A percentile compares a stretch with the other conserved stretches of the same genome.
Conservation (phyloP, 2,329 filamentous ascomycete species). For the Fusarium scirpi region DNA sequence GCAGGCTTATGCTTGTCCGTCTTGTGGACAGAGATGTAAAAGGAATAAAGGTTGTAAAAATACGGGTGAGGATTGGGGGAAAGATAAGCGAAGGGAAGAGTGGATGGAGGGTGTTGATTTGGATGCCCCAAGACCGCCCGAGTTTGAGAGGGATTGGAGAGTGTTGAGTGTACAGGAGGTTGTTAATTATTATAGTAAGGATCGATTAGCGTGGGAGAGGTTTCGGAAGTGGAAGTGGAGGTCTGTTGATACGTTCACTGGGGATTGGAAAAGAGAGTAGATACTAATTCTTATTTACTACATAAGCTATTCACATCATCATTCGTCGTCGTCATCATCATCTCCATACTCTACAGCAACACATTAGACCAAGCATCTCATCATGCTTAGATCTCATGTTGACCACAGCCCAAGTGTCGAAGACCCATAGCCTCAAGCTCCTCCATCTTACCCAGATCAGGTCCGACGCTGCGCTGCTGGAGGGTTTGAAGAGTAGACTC, state of each 20-base stretch:
- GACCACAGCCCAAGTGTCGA: slow-evolving; percentile 52
- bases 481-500: slow-evolving; percentile 24
- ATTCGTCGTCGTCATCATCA: neutral
- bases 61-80: slow-evolving; percentile 4
- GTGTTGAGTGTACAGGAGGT: neutral
- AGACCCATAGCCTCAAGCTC: slow-evolving; percentile 53
- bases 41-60: neutral
- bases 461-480: slow-evolving; percentile 21
- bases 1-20: neutral
- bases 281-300: neutral
- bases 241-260: slow-evolving; percentile 7
- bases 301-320: neutral
- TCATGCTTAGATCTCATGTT: slow-evolving; percentile 22
- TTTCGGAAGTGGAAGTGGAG: slow-evolving; percentile 16
- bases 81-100: neutral
- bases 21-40: slow-evolving; percentile 4
- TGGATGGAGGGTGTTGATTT: neutral
- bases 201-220: neutral
- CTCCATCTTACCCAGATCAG: slow-evolving; percentile 45
- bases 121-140: neutral
- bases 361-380: no score
- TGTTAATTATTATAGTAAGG: neutral
- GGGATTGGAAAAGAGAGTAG: neutral
- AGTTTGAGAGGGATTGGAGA: slow-evolving; percentile 19
- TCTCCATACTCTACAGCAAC: no score